Evolutionary conservation across 345 rosid species (phyloP).

Genomic region (Euclidium syriacum): DNA sequence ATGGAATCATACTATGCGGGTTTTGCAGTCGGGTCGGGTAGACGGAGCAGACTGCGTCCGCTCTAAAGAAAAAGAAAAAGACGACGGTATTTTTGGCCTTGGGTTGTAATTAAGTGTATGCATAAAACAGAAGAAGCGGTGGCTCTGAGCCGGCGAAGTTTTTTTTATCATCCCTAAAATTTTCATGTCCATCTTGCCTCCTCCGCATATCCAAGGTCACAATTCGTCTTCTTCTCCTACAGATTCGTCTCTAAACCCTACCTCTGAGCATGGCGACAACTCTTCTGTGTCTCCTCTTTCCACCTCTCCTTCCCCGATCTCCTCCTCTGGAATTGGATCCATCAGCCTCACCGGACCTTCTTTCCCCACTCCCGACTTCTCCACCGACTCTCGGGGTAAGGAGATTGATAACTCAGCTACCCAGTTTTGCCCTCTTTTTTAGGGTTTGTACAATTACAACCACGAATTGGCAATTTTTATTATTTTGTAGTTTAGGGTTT

Average conservation of each 20-base stretch:
- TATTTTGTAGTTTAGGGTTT: not conserved
- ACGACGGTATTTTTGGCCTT: not conserved
- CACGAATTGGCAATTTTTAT: not conserved
- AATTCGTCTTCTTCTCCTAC: constrained; percentile 41
- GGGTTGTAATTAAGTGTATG: not conserved
- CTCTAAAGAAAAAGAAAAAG: not conserved
- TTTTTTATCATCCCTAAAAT: constrained; percentile 26
- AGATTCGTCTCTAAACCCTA: constrained; percentile 47
- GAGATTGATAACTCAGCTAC: not conserved
- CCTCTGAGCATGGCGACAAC: constrained; percentile 55
- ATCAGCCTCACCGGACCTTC: constrained; percentile 7
- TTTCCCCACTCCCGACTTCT: not conserved
- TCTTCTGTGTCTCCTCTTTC: constrained; percentile 25
- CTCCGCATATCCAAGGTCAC: constrained; percentile 47
- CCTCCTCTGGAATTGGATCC: constrained; percentile 15
- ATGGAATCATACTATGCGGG: not conserved
- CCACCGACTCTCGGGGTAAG: constrained; percentile 17
- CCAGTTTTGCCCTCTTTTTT: not conserved
- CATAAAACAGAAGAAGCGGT: constrained; percentile 18
- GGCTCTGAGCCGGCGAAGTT: constrained; percentile 34
- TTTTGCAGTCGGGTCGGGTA: constrained; percentile 5
- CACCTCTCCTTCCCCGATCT: constrained; percentile 30
- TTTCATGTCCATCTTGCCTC: constrained; percentile 98
- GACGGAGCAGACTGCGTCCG: not conserved
- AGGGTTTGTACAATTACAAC: not conserved